Percentiles rank a stretch among this genome's conserved stretches.
These are phyloP conservation scores for Cladophialophora bantiana DNA, from an alignment of 2,329 filamentous ascomycete genomes.

Conservation along the genomic window DNA sequence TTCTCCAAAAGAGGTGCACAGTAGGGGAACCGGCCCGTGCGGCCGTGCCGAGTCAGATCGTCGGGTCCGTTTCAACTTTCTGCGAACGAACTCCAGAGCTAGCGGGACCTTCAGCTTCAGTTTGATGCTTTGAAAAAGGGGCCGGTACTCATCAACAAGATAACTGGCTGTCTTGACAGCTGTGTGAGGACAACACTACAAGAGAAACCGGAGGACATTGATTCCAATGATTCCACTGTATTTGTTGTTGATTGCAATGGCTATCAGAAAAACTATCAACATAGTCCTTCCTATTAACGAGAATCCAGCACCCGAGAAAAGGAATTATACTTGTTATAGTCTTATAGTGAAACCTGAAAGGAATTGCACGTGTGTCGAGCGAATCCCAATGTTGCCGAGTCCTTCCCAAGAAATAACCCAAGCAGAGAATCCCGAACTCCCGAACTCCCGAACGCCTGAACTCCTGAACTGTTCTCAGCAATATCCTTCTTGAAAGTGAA, in stretches of 20 bases:
- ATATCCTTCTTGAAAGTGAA: background rate
- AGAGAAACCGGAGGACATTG: background rate
- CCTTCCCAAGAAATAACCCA: slow-evolving; percentile 3
- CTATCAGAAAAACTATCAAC: slow-evolving; percentile 2
- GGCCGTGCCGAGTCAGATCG: too few species aligned
- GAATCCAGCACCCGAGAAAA: slow-evolving; percentile 2
- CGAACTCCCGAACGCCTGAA: background rate
- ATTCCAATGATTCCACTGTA: background rate
- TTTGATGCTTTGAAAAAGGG: too few species aligned
- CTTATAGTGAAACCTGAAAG: background rate
- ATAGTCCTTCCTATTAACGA: slow-evolving; percentile 3
- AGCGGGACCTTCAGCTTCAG: too few species aligned
- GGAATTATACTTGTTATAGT: slow-evolving; percentile 3
- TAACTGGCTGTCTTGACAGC: too few species aligned
- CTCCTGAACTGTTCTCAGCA: background rate
- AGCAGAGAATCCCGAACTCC: background rate
- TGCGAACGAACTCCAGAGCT: too few species aligned
- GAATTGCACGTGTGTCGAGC: background rate
- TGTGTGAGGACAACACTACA: background rate
- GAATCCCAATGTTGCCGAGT: background rate
- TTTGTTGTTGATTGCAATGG: slow-evolving; percentile 1
- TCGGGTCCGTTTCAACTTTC: too few species aligned
- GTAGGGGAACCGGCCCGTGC: too few species aligned
- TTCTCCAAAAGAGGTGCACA: too few species aligned
- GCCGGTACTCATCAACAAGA: too few species aligned